Conservation (phyloP, 2,329 filamentous ascomycete genomes). For the Aulographum hederae region DNA sequence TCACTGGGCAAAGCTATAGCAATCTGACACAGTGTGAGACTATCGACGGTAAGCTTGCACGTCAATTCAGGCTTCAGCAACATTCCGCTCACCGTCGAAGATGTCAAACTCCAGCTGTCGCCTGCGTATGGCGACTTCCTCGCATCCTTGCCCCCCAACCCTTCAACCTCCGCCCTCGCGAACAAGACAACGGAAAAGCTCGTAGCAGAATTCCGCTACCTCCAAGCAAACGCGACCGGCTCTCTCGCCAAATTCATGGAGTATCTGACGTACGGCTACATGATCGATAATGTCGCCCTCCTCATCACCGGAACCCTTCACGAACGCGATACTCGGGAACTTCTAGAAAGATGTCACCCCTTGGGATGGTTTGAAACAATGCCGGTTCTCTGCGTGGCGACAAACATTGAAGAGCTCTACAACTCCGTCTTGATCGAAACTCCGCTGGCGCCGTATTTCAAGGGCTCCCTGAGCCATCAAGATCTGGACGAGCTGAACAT, state of each 20-base stretch:
- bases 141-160: slow-evolving; percentile 80
- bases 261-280: slow-evolving; percentile 96
- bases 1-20: slow-evolving; percentile 79
- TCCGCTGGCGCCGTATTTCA: slow-evolving; percentile 90
- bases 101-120: slow-evolving; percentile 93
- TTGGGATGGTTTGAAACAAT: slow-evolving; percentile 98
- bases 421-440: slow-evolving; percentile 97
- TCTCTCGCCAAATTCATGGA: slow-evolving; percentile 91
- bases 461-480: slow-evolving; percentile 86
- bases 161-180: slow-evolving; percentile 86
- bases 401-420: slow-evolving; percentile 97
- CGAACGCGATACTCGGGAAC: slow-evolving; percentile 88
- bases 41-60: slow-evolving; percentile 56
- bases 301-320: slow-evolving; percentile 96
- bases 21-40: slow-evolving; percentile 97
- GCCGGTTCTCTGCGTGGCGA: slow-evolving; percentile 92
- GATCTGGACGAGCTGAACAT: slow-evolving; percentile 98
- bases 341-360: slow-evolving; percentile 89
- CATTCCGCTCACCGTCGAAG: slow-evolving; percentile 26
- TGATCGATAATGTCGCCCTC: slow-evolving; percentile 98
- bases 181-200: slow-evolving; percentile 96
- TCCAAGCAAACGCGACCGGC: slow-evolving; percentile 83
- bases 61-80: slow-evolving; percentile 4
- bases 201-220: slow-evolving; percentile 90
- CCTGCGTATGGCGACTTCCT: slow-evolving; percentile 97